These are phyloP conservation scores for Kluyveromyces dobzhanskii DNA, from an alignment of 805 yeast species.

Conservation along the genomic window DNA sequence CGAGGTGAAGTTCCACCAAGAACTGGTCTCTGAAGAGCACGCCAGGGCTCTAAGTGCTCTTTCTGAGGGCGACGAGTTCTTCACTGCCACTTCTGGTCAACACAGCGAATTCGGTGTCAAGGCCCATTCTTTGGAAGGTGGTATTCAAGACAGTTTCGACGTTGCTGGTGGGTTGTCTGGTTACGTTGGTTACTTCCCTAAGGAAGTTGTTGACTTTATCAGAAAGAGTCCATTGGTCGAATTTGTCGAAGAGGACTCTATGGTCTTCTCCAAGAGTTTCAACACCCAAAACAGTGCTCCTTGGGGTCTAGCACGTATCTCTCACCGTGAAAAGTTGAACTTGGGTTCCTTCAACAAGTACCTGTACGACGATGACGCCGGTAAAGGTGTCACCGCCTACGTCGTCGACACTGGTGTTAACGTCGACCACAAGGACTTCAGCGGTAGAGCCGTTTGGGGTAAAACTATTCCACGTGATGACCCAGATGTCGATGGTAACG, in stretches of 20 bases:
- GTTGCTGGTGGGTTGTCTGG: constrained; percentile 57
- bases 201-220: constrained; percentile 63
- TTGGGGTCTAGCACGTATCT: constrained; percentile 89
- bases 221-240: constrained; percentile 57
- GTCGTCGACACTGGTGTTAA: constrained; percentile 87
- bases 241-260: constrained; percentile 68
- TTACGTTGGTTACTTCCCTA: constrained; percentile 78
- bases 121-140: constrained; percentile 32
- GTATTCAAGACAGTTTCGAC: constrained; percentile 52
- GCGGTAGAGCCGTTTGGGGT: constrained; percentile 83
- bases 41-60: constrained; percentile 32
- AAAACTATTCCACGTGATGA: constrained; percentile 68
- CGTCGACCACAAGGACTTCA: constrained; percentile 66
- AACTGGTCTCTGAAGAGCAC: constrained; percentile 54
- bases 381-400: constrained; percentile 79
- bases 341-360: constrained; percentile 68
- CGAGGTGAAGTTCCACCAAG: constrained; percentile 54
- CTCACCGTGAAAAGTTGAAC: constrained; percentile 67
- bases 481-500: constrained; percentile 71
- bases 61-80: constrained; percentile 32
- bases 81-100: constrained; percentile 25
- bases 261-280: constrained; percentile 55
- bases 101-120: constrained; percentile 9
- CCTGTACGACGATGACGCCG: constrained; percentile 62
- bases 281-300: constrained; percentile 78